Evolutionary conservation across 2,329 filamentous ascomycete species (phyloP).

Genomic region (Pestalotiopsis sp.): DNA sequence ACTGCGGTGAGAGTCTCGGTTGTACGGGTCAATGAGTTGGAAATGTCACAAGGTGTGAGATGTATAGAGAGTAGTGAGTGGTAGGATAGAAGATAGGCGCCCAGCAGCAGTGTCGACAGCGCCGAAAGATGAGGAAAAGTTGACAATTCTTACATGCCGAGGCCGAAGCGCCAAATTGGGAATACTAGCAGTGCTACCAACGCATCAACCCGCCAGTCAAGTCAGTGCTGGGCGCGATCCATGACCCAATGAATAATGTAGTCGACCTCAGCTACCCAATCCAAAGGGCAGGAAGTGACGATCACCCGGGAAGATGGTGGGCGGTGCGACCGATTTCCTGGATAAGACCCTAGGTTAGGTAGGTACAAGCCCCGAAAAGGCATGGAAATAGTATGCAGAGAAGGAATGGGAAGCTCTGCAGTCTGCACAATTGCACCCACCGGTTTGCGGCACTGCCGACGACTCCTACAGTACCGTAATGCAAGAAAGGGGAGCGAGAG

Average conservation of each 20-base stretch:
- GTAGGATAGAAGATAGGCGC: not conserved
- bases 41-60: not conserved
- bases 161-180: not conserved
- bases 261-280: not conserved
- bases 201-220: not conserved
- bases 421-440: not conserved
- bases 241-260: constrained; percentile 6
- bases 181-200: not conserved
- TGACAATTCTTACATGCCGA: not conserved
- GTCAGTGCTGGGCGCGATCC: not conserved
- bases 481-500: not conserved
- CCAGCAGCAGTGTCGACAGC: not conserved
- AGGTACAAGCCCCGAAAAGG: not conserved
- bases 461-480: not conserved
- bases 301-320: constrained; percentile 1
- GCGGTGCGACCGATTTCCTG: constrained; percentile 2
- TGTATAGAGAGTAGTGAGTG: too few species aligned
- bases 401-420: not conserved
- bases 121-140: not conserved
- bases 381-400: not conserved
- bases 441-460: not conserved
- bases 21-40: not conserved
- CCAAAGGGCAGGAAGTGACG: not conserved
- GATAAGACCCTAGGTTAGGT: not conserved
- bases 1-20: not conserved